Evolutionary conservation across 768 basidiomycete genomes (phyloP), one percentile per base, ranked within the genome.

Genomic region (Mycena rosella): DNA sequence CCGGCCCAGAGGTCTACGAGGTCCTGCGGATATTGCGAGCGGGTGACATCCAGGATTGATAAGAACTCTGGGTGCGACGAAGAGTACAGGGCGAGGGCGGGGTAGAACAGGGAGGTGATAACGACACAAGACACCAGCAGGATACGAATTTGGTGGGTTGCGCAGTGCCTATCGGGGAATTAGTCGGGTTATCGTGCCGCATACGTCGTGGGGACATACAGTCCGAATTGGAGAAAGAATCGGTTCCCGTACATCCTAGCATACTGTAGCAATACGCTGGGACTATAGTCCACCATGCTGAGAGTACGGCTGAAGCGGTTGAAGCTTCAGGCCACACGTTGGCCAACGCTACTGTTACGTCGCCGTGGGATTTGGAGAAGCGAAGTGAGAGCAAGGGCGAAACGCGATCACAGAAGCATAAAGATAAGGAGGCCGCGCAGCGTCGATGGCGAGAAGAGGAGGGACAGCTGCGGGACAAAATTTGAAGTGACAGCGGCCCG

Each of bases 101-200:
- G 95, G 72, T 95, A 96, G 75, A 95, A 93, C 61, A 96, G 87
- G 20, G 92, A 92, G 61, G 94, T 92, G 75, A 96, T 96, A 69
- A 96, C 94, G 64, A 95, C 87, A 56, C 91, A 88, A 24, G 93
- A 96, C 67, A 95, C 90, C 71, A 96, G 86, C 76, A 96, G 94
- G 54, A 96, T 89, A 59, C 94, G 89, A 61, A 94, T 94, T 79
- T 96, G 95, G 78, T 96, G 94, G 2, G 91, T 94, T 68, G 95
- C 93, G 74, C 94, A 95, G 76, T 96, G 94, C 64, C 94, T 96
- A 47, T 13, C 30, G 30, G 32, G 49, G n/a, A 52, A 60, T 48
- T 69, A 30, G 72, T 56, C 45, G 32, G 51, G 38, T 61, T 17
- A 62, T 65, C 67, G 65, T 54, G 64, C n/a, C 68, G 22, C 40